phyloP scores from a whole-genome alignment of 2,329 filamentous ascomycete genomes.

The Myriosclerotinia duriaeana region DNA sequence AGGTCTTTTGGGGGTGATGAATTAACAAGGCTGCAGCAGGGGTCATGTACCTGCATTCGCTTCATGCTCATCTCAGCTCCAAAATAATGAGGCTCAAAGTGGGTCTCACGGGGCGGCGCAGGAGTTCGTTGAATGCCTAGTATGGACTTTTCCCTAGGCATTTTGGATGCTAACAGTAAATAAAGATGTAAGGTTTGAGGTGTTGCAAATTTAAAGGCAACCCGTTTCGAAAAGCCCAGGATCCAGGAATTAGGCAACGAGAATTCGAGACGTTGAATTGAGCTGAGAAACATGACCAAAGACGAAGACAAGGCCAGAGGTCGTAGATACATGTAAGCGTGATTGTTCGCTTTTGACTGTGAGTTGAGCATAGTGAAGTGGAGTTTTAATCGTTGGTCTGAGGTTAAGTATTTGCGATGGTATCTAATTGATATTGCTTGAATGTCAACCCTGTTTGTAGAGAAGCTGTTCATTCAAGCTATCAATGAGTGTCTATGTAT shows the following conservation, averaged over 20 bases:
- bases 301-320: not conserved
- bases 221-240: not conserved
- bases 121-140: not conserved
- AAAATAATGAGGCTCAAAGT: slow-evolving; percentile 12
- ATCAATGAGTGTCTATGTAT: not conserved
- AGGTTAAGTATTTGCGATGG: not conserved
- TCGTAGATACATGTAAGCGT: not conserved
- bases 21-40: slow-evolving; percentile 10
- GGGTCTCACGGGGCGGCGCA: not conserved
- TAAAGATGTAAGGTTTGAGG: not conserved
- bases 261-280: not conserved
- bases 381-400: not conserved
- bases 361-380: not conserved
- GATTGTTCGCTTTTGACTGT: not conserved
- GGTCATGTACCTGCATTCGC: slow-evolving; percentile 6
- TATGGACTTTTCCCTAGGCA: slow-evolving; percentile 8
- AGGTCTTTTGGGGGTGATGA: not conserved
- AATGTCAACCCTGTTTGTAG: not conserved
- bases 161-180: not conserved
- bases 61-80: not conserved
- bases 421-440: not conserved
- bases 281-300: not conserved
- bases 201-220: not conserved
- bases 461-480: not conserved
- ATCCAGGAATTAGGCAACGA: not conserved